These are phyloP conservation scores for Gnomoniopsis smithogilvyi DNA, from an alignment of 2,329 filamentous ascomycete genomes.

Conservation along the genomic window DNA sequence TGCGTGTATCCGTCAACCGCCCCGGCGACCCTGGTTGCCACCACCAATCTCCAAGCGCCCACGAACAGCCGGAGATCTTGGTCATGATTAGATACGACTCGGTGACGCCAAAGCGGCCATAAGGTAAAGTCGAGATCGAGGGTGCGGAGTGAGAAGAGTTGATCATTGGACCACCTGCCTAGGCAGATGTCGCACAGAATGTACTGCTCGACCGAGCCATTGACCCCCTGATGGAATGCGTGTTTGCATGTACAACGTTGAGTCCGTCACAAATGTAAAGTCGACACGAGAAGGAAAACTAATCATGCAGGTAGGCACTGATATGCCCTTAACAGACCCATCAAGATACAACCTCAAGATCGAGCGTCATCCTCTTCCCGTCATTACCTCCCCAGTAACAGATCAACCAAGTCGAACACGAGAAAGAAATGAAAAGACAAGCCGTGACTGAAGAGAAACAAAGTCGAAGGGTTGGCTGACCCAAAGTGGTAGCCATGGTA, in stretches of 20 bases:
- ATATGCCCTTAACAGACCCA: background rate
- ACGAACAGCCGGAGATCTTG: background rate
- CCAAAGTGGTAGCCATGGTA: constrained; percentile 22
- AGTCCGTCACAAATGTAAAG: too few species aligned
- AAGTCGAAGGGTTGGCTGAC: constrained; percentile 2
- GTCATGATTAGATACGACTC: background rate
- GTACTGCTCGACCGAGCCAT: background rate
- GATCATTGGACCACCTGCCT: background rate
- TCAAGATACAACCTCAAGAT: background rate
- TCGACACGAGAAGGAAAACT: too few species aligned
- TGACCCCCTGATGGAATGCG: background rate
- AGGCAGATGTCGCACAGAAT: too few species aligned
- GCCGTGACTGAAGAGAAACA: constrained; percentile 17
- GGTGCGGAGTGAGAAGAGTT: background rate
- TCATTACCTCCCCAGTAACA: constrained; percentile 36
- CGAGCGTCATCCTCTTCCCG: constrained; percentile 25
- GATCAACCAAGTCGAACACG: constrained; percentile 29
- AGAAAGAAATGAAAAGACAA: constrained; percentile 23
- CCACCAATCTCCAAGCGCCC: background rate
- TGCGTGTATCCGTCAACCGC: background rate
- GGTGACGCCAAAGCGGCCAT: background rate
- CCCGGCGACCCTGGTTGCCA: background rate
- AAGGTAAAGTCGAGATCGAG: background rate
- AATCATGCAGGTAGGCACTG: too few species aligned
- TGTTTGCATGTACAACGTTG: too few species aligned